Evolutionary conservation across 306 rosid species (phyloP), one percentile per base, ranked within the genome.

Genomic region (Vigna angularis): DNA sequence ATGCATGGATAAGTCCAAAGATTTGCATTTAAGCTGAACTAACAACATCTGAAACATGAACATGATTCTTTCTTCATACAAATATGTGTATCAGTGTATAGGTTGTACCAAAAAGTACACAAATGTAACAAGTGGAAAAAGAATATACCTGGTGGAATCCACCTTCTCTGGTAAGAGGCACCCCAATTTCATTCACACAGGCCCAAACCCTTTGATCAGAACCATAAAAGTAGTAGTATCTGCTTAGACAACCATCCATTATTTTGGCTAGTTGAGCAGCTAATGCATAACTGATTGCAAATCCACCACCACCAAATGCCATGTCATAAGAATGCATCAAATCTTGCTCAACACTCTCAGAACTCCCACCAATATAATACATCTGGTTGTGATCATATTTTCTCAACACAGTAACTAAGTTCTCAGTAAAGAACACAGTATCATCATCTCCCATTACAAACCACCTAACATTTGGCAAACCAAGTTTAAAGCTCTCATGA

Each of bases 361-460:
- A 96, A 77, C 80, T 91, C 12, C 90, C 99, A 10, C 99, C 99
- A 82, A 96, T 83, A 63, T 93, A 93, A 49, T 85, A 87, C 96
- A 90, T 77, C 84, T 63, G 75, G 49, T 70, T 74, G 73, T 96
- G 97, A 74, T 96, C 98, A 66, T 89, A 93, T 11, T 83, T 88
- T 70, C 88, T 80, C 32, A 96, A 74, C 73, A 90, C 94, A 36
- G 91, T 77, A 38, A 90, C 97, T n/a, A 96, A 70, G 81, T 96
- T 96, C 58, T 88, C 79, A 0, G 91, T 9, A 67, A 96, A 91
- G 70, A 93, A 96, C 77, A 96, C 91, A 1, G 98, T 91, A 74
- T 96, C 98, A 44, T 96, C 99, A 72, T 93, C 98, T 45, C 98
- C 99, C 99, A 96, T 96, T 6, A 96, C 99, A 75, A 96, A 91